phyloP scores from a whole-genome alignment of 2,329 filamentous ascomycete genomes.

The Curvularia verruculosa region DNA sequence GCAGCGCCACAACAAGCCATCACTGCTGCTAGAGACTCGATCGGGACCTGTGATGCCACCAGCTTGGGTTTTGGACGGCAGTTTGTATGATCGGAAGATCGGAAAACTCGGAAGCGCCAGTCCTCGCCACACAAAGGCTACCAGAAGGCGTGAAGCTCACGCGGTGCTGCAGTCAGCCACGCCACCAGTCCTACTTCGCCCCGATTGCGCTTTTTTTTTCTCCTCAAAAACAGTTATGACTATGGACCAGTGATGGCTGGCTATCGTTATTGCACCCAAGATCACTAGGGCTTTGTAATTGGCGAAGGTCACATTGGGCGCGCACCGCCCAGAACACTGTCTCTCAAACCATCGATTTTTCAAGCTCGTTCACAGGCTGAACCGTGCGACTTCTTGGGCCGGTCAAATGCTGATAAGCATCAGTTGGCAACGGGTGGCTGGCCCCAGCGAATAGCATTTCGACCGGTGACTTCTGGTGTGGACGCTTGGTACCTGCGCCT shows the following conservation, averaged over 20 bases:
- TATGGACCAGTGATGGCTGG: neutral
- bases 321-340: neutral
- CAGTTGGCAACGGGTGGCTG: neutral
- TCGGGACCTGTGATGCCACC: neutral
- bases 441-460: neutral
- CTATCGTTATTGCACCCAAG: neutral
- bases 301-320: neutral
- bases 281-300: neutral
- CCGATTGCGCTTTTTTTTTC: neutral
- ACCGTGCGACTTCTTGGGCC: neutral
- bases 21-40: neutral
- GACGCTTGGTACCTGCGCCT: slow-evolving; percentile 1
- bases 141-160: neutral
- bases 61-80: neutral
- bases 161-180: neutral
- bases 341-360: neutral
- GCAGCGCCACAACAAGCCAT: neutral
- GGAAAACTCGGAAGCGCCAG: neutral
- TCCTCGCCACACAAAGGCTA: neutral
- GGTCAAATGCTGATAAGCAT: neutral
- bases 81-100: neutral
- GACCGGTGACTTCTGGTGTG: neutral
- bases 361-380: neutral
- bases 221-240: neutral
- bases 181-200: neutral